Base-by-base conservation (phyloP, 1,284 basidiomycete genomes). In the Neonothopanus nambi region DNA sequence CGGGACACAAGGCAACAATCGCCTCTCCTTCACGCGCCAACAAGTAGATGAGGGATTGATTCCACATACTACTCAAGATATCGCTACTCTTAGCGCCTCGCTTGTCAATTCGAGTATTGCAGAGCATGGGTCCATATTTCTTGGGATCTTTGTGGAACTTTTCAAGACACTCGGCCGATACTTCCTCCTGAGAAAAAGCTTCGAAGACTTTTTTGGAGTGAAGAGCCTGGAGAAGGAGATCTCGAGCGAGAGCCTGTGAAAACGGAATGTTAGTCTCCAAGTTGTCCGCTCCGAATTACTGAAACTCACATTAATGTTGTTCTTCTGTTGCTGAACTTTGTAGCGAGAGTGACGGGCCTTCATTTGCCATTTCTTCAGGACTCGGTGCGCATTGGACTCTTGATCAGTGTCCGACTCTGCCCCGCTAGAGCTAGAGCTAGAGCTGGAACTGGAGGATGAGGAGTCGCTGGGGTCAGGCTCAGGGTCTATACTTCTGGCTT, bases 161-260 rank as follows among this genome's bases (percentile, higher is more conserved):
- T 38, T 48, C 33, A 18, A 38, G n/a, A 23, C 21, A 20, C 4
- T 37, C 35, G 2, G 20, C 20, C 8, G 17, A 20, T 4, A 48
- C 36, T 15, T 21, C 13, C 20, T 48, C 47, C 12, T 26, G 18
- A 4, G 47, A 30, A 48, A 48, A 48, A n/a, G 37, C 37, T 9
- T 36, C 47, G 20, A 18, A 48, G 9, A 38, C n/a, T 3, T 23
- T 1, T 17, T 38, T 36, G 20, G 26, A 18, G 24, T 38, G 24
- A 17, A 48, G 26, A 13, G 18, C 33, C 38, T 18, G 15, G 8
- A 23, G 23, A 11, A 48, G 17, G 15, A 48, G 20, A 13, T 36
- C 47, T 20, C 47, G 47, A n/a, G 35, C 47, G 13, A 48, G 47
- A n/a, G 11, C 13, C 47, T 48, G 23, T 28, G 11, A 28, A 11